phyloP scores from a whole-genome alignment of 2,329 filamentous ascomycete genomes.

The Moelleriella libera region DNA sequence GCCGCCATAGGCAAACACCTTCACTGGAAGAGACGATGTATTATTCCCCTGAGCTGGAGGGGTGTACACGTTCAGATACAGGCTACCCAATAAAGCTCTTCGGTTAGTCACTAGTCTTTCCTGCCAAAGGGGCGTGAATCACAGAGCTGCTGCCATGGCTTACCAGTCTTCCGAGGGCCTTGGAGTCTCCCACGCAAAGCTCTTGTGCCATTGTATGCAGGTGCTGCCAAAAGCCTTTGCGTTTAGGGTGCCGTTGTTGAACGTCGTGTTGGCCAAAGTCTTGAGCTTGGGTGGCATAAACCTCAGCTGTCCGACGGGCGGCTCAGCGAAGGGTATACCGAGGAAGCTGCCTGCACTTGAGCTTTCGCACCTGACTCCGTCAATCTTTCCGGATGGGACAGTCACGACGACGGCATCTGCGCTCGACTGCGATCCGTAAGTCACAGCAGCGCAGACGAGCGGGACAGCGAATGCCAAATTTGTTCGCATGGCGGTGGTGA shows the following conservation, averaged over 20 bases:
- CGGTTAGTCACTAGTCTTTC: not conserved
- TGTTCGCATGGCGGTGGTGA: too few relatives aligned
- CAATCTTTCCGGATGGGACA: not conserved
- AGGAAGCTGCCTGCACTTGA: not conserved
- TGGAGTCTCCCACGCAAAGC: not conserved
- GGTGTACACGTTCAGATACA: conserved; percentile 1
- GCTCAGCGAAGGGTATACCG: conserved; percentile 6
- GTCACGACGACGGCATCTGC: not conserved
- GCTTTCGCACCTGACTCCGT: not conserved
- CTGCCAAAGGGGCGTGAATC: not conserved
- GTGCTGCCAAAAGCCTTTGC: conserved; percentile 1
- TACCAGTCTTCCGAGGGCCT: conserved; percentile 1
- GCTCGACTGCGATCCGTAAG: not conserved
- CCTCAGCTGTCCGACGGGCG: conserved; percentile 2
- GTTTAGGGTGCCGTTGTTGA: not conserved
- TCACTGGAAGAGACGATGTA: not conserved
- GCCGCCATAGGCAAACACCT: conserved; percentile 1
- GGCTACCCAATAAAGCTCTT: not conserved
- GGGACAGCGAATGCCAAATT: too few relatives aligned
- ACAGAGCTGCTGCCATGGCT: not conserved
- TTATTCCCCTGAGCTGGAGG: not conserved
- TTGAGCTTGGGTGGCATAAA: conserved; percentile 1
- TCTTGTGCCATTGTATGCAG: conserved; percentile 1
- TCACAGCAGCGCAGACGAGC: not conserved
- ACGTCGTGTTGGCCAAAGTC: not conserved